Conservation (phyloP, 768 basidiomycete genomes). For the Boletus coccyginus region DNA sequence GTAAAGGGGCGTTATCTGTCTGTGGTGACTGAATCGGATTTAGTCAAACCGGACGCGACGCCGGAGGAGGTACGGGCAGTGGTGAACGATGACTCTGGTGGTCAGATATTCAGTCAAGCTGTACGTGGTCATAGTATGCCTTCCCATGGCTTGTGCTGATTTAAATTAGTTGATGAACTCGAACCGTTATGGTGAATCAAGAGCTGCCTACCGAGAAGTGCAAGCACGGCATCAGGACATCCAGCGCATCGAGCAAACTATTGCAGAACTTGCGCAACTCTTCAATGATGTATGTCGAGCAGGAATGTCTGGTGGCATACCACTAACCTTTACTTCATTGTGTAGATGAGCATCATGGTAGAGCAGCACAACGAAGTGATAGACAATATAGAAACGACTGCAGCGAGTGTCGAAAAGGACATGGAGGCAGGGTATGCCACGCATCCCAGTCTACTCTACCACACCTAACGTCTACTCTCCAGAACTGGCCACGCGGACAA, state of each 20-base stretch:
- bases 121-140: slow-evolving; percentile 36
- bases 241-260: slow-evolving; percentile 89
- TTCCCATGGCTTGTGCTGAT: background rate
- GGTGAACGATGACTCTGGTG: slow-evolving; percentile 78
- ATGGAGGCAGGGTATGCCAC: slow-evolving; percentile 74
- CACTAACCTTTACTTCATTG: slow-evolving; percentile 4
- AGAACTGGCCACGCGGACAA: slow-evolving; percentile 83
- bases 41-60: slow-evolving; percentile 91
- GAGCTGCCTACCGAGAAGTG: slow-evolving; percentile 93
- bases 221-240: slow-evolving; percentile 96
- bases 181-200: slow-evolving; percentile 86
- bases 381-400: slow-evolving; percentile 76
- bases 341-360: slow-evolving; percentile 89
- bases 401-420: slow-evolving; percentile 73
- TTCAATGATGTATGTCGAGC: slow-evolving; percentile 79
- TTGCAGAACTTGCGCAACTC: slow-evolving; percentile 90
- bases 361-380: slow-evolving; percentile 93
- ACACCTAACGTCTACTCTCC: slow-evolving; percentile 4
- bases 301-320: background rate
- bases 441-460: background rate
- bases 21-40: background rate
- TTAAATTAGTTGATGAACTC: slow-evolving; percentile 75
- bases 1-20: background rate
- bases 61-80: slow-evolving; percentile 84
- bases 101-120: slow-evolving; percentile 89